Percentiles rank a stretch among this genome's conserved stretches.
Conservation (phyloP, 2,329 filamentous ascomycete genomes). For the Nannizziopsis barbatae region DNA sequence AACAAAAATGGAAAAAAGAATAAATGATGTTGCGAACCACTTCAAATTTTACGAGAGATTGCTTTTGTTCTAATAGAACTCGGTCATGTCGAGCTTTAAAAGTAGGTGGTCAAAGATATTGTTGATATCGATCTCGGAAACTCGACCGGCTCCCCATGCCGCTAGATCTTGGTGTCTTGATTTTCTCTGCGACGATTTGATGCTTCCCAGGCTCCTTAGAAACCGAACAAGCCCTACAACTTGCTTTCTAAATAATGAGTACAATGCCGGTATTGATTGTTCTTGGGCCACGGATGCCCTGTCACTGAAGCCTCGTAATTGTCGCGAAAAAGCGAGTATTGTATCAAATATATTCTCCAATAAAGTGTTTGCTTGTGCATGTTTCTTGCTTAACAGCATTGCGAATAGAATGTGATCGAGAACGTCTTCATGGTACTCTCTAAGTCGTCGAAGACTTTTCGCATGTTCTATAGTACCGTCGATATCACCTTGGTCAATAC, state of each 20-base stretch:
- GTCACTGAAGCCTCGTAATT: constrained; percentile 21
- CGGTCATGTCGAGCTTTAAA: constrained; percentile 58
- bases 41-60: background rate
- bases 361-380: constrained; percentile 59
- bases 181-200: constrained; percentile 8
- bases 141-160: constrained; percentile 19
- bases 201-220: constrained; percentile 51
- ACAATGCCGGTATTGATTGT: constrained; percentile 41
- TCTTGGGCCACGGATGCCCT: constrained; percentile 1
- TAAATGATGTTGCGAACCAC: background rate
- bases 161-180: constrained; percentile 21
- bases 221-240: constrained; percentile 60
- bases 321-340: constrained; percentile 56
- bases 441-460: constrained; percentile 55
- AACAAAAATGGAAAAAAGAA: background rate
- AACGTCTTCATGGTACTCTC: constrained; percentile 58
- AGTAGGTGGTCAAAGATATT: constrained; percentile 59
- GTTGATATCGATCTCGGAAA: constrained; percentile 33
- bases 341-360: constrained; percentile 65
- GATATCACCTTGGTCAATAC: constrained; percentile 41
- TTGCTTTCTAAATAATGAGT: constrained; percentile 58
- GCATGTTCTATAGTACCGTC: constrained; percentile 39
- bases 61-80: constrained; percentile 44
- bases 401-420: constrained; percentile 66
- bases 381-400: constrained; percentile 61